Evolutionary conservation across 139 green algal genomes (phyloP), one percentile per base, ranked within the genome.

Genomic region (Nannochloris sp.): DNA sequence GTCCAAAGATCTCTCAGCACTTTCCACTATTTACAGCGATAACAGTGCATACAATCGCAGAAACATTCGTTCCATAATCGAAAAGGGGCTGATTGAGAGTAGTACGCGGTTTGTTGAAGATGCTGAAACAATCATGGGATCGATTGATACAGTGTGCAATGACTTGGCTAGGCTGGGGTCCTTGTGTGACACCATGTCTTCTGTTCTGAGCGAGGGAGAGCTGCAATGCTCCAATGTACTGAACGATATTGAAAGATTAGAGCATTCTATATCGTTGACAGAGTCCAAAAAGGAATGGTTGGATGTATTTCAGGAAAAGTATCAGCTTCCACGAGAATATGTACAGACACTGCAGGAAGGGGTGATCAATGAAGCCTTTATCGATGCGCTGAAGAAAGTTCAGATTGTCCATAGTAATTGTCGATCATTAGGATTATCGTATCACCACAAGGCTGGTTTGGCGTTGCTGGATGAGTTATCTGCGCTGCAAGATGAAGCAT

Each of bases 401-500:
- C 84, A 88, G 2, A 60, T 64, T 29, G 95, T 98, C 57, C 93
- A 98, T 51, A 79, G 79, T 61, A 97, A 97, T 79, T 98, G 92
- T 83, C 81, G 79, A 27, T 55, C 70, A 37, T 78, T 97, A 75
- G 72, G 97, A 65, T 68, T 83, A 59, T 90, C 80, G 31, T 74
- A 91, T 44, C 91, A 98, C 80, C 91, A 97, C 78, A 78, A 93
- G 2, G 91, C 93, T 16, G 93, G 93, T 5, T 67, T 98, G 67
- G 93, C 97, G 78, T 83, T 98, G 11, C 96, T 98, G 90, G 93
- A 98, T 70, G 65, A 81, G 19, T 98, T 98, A 91, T 83, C 88
- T 2, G 61, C 57, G 25, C 76, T 96, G 60, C 90, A 98, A 79
- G 93, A 98, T 68, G 75, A 66, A 2, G 93, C 90, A 5, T 97